These are phyloP conservation scores for Aureobasidium zeae DNA, from an alignment of 2,329 filamentous ascomycete genomes.

Conservation along the genomic window DNA sequence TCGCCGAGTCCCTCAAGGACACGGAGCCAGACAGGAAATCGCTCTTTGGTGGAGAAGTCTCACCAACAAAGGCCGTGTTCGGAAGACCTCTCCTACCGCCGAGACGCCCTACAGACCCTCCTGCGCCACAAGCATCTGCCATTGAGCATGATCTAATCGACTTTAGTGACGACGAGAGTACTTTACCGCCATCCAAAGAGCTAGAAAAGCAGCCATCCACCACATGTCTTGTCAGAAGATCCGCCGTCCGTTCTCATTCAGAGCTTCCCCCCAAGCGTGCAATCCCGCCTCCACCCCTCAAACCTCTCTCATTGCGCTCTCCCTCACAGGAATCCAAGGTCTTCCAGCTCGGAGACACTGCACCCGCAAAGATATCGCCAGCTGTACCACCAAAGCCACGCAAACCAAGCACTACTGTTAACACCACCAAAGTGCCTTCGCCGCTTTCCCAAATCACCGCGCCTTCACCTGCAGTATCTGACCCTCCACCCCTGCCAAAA, in stretches of 20 bases:
- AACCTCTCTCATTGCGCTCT: conserved; percentile 33
- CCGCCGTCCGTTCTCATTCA: conserved; percentile 1
- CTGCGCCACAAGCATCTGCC: conserved; percentile 20
- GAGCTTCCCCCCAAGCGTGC: conserved; percentile 3
- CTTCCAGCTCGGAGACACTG: conserved; percentile 18
- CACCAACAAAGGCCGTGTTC: background rate
- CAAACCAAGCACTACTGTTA: conserved; percentile 29
- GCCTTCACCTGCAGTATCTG: conserved; percentile 16
- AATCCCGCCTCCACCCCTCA: conserved; percentile 25
- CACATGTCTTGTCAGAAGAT: conserved; percentile 1
- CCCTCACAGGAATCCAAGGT: conserved; percentile 26
- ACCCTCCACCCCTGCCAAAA: conserved; percentile 23
- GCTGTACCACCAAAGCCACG: conserved; percentile 27
- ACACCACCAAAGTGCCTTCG: conserved; percentile 22
- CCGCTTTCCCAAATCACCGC: conserved; percentile 29
- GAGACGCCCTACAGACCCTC: conserved; percentile 25
- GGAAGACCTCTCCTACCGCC: conserved; percentile 30
- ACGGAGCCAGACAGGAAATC: conserved; percentile 27
- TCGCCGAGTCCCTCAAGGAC: conserved; percentile 39
- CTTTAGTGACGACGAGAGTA: conserved; percentile 37
- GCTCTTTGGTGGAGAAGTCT: conserved; percentile 15
- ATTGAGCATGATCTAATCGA: conserved; percentile 37
- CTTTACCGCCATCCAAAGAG: conserved; percentile 4
- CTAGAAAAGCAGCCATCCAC: background rate
- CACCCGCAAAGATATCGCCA: conserved; percentile 19